These are phyloP conservation scores for Catharanthus roseus DNA, from an alignment of 257 asterid genomes.

Conservation along the genomic window DNA sequence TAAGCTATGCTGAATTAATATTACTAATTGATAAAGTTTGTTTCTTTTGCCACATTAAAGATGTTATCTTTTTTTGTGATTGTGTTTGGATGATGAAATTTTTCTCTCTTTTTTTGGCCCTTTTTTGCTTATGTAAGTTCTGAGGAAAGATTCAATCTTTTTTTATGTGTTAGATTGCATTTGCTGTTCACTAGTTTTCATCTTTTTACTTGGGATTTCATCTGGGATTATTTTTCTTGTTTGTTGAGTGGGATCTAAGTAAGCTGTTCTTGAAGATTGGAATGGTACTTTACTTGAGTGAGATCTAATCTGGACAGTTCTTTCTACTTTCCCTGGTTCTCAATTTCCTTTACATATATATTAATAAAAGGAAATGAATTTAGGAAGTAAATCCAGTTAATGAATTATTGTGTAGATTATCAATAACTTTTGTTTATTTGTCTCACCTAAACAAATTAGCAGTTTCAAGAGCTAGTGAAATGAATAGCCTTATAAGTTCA, in stretches of 20 bases:
- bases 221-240: not conserved
- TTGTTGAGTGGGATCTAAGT: not conserved
- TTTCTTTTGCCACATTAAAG: not conserved
- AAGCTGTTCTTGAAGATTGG: not conserved
- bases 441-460: not conserved
- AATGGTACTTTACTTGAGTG: not conserved
- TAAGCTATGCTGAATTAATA: not conserved
- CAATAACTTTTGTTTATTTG: not conserved
- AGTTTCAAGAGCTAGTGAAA: not conserved
- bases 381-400: too few species aligned
- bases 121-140: not conserved
- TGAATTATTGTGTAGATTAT: not conserved
- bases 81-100: too few species aligned
- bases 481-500: not conserved
- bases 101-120: not conserved
- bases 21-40: not conserved
- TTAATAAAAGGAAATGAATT: too few species aligned
- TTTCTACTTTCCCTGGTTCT: too few species aligned
- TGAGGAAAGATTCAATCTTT: not conserved
- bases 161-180: not conserved
- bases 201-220: not conserved
- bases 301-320: too few species aligned
- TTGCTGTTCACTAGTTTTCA: not conserved
- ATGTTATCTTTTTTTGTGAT: not conserved
- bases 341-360: too few species aligned